phyloP scores from a whole-genome alignment of 768 basidiomycete species.

The Tricholoma flavovirens region DNA sequence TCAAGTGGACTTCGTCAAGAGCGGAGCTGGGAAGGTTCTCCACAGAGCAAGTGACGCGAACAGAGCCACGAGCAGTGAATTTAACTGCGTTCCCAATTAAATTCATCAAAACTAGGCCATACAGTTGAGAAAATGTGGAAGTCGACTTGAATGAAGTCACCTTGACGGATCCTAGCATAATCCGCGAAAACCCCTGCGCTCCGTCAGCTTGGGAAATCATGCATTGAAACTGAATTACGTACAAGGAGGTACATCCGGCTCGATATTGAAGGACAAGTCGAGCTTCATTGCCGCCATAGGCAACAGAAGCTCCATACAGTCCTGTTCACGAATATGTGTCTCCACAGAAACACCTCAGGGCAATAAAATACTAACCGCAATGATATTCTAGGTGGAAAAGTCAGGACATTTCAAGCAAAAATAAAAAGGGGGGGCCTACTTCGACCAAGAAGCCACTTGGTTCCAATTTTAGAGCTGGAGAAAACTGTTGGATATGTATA shows the following conservation, averaged over 20 bases:
- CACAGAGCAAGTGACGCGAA: constrained; percentile 56
- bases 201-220: not conserved
- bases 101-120: constrained; percentile 59
- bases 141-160: constrained; percentile 22
- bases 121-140: not conserved
- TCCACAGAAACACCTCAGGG: not conserved
- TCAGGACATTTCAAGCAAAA: not conserved
- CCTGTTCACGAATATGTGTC: constrained; percentile 29
- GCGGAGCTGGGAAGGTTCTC: constrained; percentile 30
- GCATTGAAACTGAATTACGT: constrained; percentile 12
- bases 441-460: constrained; percentile 62
- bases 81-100: constrained; percentile 74
- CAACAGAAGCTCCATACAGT: constrained; percentile 71
- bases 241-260: constrained; percentile 62
- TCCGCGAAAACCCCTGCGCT: constrained; percentile 62
- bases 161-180: constrained; percentile 70
- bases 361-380: constrained; percentile 42
- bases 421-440: constrained; percentile 23
- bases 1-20: constrained; percentile 44
- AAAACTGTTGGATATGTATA: constrained; percentile 6
- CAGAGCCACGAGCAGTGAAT: constrained; percentile 60
- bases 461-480: constrained; percentile 62
- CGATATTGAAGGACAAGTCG: constrained; percentile 68
- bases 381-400: constrained; percentile 41
- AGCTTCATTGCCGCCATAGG: constrained; percentile 74